These are phyloP conservation scores for Penicillium sp. DNA, from an alignment of 2,329 filamentous ascomycete genomes.

Conservation along the genomic window DNA sequence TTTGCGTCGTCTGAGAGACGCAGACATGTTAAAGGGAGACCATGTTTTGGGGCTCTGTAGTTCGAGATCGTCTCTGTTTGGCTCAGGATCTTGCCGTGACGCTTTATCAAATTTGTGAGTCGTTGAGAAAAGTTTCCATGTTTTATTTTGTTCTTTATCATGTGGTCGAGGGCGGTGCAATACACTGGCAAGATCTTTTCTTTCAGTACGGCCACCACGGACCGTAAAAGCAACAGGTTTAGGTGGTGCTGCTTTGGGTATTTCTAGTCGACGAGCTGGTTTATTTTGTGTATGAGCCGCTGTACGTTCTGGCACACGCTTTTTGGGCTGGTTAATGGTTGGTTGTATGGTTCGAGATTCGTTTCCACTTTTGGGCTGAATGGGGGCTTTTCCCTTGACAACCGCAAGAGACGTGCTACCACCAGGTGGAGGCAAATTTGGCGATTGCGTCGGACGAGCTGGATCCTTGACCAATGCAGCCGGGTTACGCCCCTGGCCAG, in stretches of 20 bases:
- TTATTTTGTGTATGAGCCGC: neutral
- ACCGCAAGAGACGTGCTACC: neutral
- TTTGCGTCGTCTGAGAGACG: conserved; percentile 3
- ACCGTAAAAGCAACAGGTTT: conserved; percentile 7
- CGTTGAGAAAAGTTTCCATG: conserved; percentile 22
- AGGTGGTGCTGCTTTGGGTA: neutral
- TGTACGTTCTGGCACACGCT: neutral
- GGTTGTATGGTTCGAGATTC: neutral
- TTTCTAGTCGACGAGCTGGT: neutral
- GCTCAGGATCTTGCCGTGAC: conserved; percentile 30
- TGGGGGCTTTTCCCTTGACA: neutral
- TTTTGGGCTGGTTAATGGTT: neutral
- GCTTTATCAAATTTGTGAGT: conserved; percentile 29
- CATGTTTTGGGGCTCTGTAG: conserved; percentile 34
- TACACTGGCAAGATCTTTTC: conserved; percentile 1
- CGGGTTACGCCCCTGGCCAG: neutral
- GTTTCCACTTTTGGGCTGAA: neutral
- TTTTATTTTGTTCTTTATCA: conserved; percentile 7
- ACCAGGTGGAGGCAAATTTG: neutral
- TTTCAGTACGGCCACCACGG: neutral
- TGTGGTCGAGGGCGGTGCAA: conserved; percentile 7
- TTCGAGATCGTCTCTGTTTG: conserved; percentile 33
- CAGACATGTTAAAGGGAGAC: conserved; percentile 14
- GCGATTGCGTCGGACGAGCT: neutral
- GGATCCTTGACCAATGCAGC: neutral